A percentile compares a stretch with the other conserved stretches of the same genome.
These are phyloP conservation scores for Monilinia aucupariae DNA, from an alignment of 2,329 filamentous ascomycete species.

Conservation along the genomic window DNA sequence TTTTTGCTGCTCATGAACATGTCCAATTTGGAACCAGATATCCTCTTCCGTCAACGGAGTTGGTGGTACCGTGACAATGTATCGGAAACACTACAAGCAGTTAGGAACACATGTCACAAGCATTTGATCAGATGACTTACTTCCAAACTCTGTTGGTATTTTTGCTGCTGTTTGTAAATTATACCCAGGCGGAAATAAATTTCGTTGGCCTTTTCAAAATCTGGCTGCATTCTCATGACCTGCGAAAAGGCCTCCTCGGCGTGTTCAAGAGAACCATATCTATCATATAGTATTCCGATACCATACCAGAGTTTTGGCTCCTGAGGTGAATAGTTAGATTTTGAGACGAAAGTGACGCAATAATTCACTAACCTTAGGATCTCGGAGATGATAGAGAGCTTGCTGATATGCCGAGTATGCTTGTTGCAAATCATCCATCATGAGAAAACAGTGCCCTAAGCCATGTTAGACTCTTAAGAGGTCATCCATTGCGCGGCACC, in stretches of 20 bases:
- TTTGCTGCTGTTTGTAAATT: conserved; percentile 98
- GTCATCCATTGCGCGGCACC: conserved; percentile 3
- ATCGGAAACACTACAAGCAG: conserved; percentile 79
- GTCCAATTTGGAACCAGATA: conserved; percentile 99
- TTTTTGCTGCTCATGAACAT: conserved; percentile 98
- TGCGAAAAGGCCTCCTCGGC: conserved; percentile 97
- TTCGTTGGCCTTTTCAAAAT: conserved; percentile 97
- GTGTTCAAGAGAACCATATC: conserved; percentile 93
- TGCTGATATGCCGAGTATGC: conserved; percentile 96
- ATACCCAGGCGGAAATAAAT: conserved; percentile 99
- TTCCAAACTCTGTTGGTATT: conserved; percentile 86
- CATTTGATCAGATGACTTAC: conserved; percentile 45
- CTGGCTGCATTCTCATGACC: conserved; percentile 97
- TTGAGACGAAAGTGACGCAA: not conserved
- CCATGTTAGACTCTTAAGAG: conserved; percentile 22
- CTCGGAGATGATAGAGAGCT: conserved; percentile 83
- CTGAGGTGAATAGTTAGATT: conserved; percentile 40
- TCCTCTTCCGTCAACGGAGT: conserved; percentile 92
- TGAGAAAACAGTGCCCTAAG: conserved; percentile 90
- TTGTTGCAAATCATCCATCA: conserved; percentile 97
- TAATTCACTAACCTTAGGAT: conserved; percentile 67
- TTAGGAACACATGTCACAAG: conserved; percentile 18
- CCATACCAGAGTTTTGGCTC: conserved; percentile 99
- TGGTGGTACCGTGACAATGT: conserved; percentile 90
- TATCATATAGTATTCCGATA: conserved; percentile 93